phyloP scores from a whole-genome alignment of 2,329 filamentous ascomycete genomes.

The Scytalidium sp. region DNA sequence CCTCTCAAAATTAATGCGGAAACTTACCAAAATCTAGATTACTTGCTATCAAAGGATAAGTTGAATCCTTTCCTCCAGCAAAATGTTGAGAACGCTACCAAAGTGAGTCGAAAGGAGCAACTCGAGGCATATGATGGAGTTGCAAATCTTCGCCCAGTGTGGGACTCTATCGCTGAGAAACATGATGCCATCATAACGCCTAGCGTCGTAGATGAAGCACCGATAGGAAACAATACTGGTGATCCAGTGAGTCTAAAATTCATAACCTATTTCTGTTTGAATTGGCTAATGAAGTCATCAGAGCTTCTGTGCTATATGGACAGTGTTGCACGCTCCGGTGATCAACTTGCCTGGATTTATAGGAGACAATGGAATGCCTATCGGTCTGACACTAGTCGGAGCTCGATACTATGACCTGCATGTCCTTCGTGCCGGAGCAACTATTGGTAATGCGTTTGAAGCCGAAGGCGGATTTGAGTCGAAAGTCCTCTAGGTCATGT shows the following conservation, averaged over 20 bases:
- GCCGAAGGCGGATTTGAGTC: slow-evolving; percentile 32
- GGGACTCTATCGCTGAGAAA: slow-evolving; percentile 47
- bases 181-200: slow-evolving; percentile 58
- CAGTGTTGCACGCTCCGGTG: slow-evolving; percentile 54
- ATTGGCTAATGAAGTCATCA: slow-evolving; percentile 3
- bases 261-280: background rate
- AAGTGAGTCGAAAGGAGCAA: slow-evolving; percentile 43
- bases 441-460: slow-evolving; percentile 37
- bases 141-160: slow-evolving; percentile 48
- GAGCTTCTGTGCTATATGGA: slow-evolving; percentile 27
- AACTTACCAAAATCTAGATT: slow-evolving; percentile 36
- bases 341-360: slow-evolving; percentile 63
- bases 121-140: slow-evolving; percentile 54
- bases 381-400: slow-evolving; percentile 53
- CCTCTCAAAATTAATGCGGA: background rate
- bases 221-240: slow-evolving; percentile 52
- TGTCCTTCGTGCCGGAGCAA: slow-evolving; percentile 37
- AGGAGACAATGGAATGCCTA: slow-evolving; percentile 53
- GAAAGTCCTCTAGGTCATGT: slow-evolving; percentile 11
- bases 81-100: slow-evolving; percentile 47
- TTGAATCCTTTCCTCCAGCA: slow-evolving; percentile 42
- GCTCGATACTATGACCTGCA: slow-evolving; percentile 42
- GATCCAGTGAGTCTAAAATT: slow-evolving; percentile 42
- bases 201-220: slow-evolving; percentile 58
- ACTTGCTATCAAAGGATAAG: slow-evolving; percentile 42